Percentiles rank a stretch among this genome's conserved stretches.
Evolutionary conservation across 495 filamentous ascomycete species (phyloP).

Genomic region (Neurospora sp.): DNA sequence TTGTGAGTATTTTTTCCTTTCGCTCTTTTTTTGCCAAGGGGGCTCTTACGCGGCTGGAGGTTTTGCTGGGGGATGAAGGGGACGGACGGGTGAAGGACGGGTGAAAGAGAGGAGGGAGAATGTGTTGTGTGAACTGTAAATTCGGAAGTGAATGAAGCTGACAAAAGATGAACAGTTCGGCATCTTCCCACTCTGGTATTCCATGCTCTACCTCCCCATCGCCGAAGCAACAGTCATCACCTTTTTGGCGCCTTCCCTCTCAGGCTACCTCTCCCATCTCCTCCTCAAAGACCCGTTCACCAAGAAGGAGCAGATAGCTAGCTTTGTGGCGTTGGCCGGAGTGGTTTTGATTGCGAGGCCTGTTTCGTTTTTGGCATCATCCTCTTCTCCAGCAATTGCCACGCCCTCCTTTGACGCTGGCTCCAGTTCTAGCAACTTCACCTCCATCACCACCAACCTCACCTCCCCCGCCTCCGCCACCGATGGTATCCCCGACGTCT

Average conservation of each 20-base stretch:
- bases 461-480: not conserved
- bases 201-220: conserved; percentile 76
- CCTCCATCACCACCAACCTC: conserved; percentile 9
- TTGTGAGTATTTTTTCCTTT: too few relatives aligned
- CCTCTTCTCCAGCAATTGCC: not conserved
- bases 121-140: too few relatives aligned
- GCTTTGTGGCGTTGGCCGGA: conserved; percentile 63
- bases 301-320: conserved; percentile 63
- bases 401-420: not conserved
- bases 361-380: conserved; percentile 41
- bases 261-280: conserved; percentile 74
- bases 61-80: too few relatives aligned
- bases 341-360: conserved; percentile 82
- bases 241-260: conserved; percentile 72
- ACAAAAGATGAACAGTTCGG: conserved; percentile 45
- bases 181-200: conserved; percentile 52
- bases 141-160: not conserved
- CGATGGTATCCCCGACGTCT: conserved; percentile 18
- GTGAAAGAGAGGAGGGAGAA: too few relatives aligned
- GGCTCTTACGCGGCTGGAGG: too few relatives aligned
- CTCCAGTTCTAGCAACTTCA: not conserved
- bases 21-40: too few relatives aligned
- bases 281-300: conserved; percentile 72
- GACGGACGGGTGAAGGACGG: too few relatives aligned
- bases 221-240: conserved; percentile 90